These are phyloP conservation scores for Pharnaceum exiguum DNA, from an alignment of 148 eudicot species.

Conservation along the genomic window DNA sequence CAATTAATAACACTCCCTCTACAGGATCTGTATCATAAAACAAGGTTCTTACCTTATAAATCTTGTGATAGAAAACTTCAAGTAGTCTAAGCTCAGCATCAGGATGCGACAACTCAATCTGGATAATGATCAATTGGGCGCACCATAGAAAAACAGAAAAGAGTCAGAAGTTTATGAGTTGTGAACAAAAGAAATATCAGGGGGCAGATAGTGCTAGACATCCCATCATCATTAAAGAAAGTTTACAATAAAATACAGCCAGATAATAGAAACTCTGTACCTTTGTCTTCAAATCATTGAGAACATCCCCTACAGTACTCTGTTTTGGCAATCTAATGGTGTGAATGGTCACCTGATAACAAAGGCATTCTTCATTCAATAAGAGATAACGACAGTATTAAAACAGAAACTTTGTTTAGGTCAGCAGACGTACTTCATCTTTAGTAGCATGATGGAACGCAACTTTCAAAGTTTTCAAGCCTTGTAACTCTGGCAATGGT, in stretches of 20 bases:
- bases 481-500: conserved; percentile 81
- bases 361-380: background rate
- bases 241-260: background rate
- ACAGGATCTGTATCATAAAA: background rate
- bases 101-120: conserved; percentile 74
- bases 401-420: background rate
- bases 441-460: conserved; percentile 71
- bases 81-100: conserved; percentile 43
- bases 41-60: conserved; percentile 31
- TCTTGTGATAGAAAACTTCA: conserved; percentile 52
- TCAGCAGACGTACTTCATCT: conserved; percentile 54
- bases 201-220: no score
- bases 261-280: conserved; percentile 24
- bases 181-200: no score
- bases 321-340: conserved; percentile 74
- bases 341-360: conserved; percentile 46
- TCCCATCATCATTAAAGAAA: background rate
- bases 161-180: background rate
- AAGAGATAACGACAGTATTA: background rate
- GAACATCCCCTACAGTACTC: conserved; percentile 84
- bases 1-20: no score
- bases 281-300: conserved; percentile 64
- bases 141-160: background rate
- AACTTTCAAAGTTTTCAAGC: conserved; percentile 75
- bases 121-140: conserved; percentile 11